phyloP scores from a whole-genome alignment of 495 filamentous ascomycete genomes.

The Podospora didyma region DNA sequence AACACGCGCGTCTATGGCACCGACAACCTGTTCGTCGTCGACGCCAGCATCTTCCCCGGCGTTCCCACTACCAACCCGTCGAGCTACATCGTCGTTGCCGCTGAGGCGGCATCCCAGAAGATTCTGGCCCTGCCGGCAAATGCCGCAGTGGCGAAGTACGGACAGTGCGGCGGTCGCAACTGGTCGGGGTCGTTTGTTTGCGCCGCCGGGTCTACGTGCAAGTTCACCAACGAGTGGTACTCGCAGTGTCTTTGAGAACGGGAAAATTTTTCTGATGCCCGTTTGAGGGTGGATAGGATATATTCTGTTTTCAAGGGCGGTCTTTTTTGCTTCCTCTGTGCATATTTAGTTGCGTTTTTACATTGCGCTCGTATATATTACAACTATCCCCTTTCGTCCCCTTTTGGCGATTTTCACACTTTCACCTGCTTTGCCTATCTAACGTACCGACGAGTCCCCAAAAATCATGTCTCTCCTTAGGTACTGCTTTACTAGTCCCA shows the following conservation, averaged over 20 bases:
- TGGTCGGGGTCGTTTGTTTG: constrained; percentile 23
- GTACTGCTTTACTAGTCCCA: too few relatives aligned
- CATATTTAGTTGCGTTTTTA: too few relatives aligned
- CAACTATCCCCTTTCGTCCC: too few relatives aligned
- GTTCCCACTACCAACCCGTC: constrained; percentile 58
- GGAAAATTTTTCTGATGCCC: background rate
- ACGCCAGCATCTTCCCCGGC: constrained; percentile 61
- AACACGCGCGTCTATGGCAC: constrained; percentile 69
- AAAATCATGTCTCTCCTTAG: too few relatives aligned
- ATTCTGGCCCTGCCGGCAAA: constrained; percentile 44
- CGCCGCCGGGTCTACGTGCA: constrained; percentile 18
- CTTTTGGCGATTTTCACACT: too few relatives aligned
- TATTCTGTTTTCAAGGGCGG: background rate
- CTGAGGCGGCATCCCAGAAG: constrained; percentile 48
- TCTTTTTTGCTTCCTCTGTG: too few relatives aligned
- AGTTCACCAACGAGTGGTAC: constrained; percentile 22
- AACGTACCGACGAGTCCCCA: too few relatives aligned
- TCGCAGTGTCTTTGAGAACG: constrained; percentile 22
- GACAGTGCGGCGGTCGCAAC: constrained; percentile 43
- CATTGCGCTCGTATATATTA: too few relatives aligned
- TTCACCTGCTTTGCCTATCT: too few relatives aligned
- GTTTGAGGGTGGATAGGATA: background rate
- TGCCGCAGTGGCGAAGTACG: constrained; percentile 9
- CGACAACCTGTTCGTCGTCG: constrained; percentile 63
- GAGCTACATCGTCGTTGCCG: constrained; percentile 54